Evolutionary conservation across 2,329 filamentous ascomycete genomes (phyloP).

Genomic region (Fusarium continuum): DNA sequence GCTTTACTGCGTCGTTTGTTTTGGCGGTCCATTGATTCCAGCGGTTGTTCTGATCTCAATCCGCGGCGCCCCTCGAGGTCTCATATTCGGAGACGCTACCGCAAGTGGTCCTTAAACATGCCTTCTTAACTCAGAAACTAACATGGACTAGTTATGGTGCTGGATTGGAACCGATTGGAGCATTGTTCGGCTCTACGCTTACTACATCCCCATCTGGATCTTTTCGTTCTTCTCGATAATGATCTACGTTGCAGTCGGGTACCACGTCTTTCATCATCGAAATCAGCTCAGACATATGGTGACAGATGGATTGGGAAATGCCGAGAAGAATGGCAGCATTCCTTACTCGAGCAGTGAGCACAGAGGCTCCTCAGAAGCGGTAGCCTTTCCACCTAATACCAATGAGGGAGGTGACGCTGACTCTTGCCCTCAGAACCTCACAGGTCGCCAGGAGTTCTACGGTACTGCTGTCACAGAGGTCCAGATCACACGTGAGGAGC

Average conservation of each 20-base stretch:
- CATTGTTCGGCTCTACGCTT: constrained; percentile 65
- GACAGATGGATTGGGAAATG: constrained; percentile 37
- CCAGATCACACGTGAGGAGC: constrained; percentile 51
- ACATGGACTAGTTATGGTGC: constrained; percentile 62
- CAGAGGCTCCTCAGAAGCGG: constrained; percentile 49
- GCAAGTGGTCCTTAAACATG: constrained; percentile 48
- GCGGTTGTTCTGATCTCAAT: constrained; percentile 73
- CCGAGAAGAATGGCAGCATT: constrained; percentile 22
- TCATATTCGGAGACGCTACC: constrained; percentile 65
- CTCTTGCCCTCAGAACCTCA: constrained; percentile 39
- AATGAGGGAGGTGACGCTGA: constrained; percentile 22
- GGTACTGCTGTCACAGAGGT: constrained; percentile 62
- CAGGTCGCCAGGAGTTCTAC: constrained; percentile 49
- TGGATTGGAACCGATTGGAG: constrained; percentile 66
- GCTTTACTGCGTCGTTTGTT: constrained; percentile 74
- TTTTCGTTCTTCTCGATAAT: constrained; percentile 63
- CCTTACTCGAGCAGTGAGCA: constrained; percentile 43
- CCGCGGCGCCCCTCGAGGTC: constrained; percentile 48
- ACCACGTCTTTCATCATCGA: constrained; percentile 66
- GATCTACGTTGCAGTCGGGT: constrained; percentile 66
- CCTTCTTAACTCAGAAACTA: not conserved
- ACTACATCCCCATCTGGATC: constrained; percentile 69
- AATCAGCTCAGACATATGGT: constrained; percentile 62
- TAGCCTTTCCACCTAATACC: constrained; percentile 16
- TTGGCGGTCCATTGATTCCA: constrained; percentile 74